Evolutionary conservation across 1,284 basidiomycete species (phyloP).

Genomic region (Ceratobasidium sp.): DNA sequence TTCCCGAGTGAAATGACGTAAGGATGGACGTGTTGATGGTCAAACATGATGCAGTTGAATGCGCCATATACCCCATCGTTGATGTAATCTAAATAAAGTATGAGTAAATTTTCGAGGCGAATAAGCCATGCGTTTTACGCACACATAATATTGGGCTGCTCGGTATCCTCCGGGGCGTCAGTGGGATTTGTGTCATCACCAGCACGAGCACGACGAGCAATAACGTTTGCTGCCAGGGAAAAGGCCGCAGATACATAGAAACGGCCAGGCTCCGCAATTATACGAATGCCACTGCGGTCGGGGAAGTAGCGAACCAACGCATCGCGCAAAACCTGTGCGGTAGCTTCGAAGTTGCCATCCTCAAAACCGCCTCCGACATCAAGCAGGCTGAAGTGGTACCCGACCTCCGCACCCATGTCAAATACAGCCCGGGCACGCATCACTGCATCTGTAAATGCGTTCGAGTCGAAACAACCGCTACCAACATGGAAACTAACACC

Average conservation of each 20-base stretch:
- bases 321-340: conserved; percentile 72
- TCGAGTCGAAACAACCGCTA: conserved; percentile 92
- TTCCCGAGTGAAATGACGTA: conserved; percentile 67
- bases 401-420: conserved; percentile 81
- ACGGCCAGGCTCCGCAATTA: conserved; percentile 96
- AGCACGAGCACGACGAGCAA: conserved; percentile 73
- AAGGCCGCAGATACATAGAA: conserved; percentile 95
- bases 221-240: conserved; percentile 90
- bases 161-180: conserved; percentile 52
- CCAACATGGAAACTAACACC: conserved; percentile 99
- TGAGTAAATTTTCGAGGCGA: conserved; percentile 31
- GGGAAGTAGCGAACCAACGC: conserved; percentile 87
- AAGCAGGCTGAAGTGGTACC: conserved; percentile 82
- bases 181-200: conserved; percentile 52
- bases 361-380: conserved; percentile 98
- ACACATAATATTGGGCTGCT: conserved; percentile 81
- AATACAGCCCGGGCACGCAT: conserved; percentile 82
- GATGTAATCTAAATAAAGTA: conserved; percentile 77
- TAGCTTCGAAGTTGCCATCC: conserved; percentile 82
- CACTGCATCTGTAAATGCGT: conserved; percentile 89
- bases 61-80: conserved; percentile 98
- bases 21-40: conserved; percentile 86
- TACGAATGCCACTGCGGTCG: conserved; percentile 66
- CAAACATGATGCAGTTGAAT: conserved; percentile 96
- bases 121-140: conserved; percentile 51